Conservation (phyloP, 768 basidiomycete species). For the Heimioporus sp. region DNA sequence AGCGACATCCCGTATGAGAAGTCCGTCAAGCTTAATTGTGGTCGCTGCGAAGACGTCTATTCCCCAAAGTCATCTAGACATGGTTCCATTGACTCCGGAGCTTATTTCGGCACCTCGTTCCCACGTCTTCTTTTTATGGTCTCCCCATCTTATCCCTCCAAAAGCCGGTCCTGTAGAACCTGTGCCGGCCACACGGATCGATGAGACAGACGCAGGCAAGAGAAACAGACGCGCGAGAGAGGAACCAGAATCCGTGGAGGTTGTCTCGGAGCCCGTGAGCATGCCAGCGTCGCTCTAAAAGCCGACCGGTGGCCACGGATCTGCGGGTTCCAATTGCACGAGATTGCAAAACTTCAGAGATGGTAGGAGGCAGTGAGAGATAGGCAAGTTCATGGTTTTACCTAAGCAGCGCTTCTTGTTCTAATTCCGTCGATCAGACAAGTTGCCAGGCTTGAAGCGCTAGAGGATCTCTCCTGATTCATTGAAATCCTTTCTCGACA, state of each 20-base stretch:
- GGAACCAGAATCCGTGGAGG: conserved; percentile 47
- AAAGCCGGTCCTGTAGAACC: conserved; percentile 59
- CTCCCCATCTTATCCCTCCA: conserved; percentile 82
- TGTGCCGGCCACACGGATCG: conserved; percentile 22
- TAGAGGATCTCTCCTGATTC: conserved; percentile 36
- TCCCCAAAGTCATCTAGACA: conserved; percentile 96
- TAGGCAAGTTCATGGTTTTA: conserved; percentile 42
- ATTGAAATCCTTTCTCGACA: not conserved
- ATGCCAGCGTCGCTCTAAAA: conserved; percentile 85
- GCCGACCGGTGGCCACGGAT: conserved; percentile 92
- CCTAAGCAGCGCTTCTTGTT: not conserved
- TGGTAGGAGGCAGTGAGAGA: conserved; percentile 97
- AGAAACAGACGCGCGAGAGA: conserved; percentile 54
- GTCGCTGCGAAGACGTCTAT: conserved; percentile 97
- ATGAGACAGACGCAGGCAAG: conserved; percentile 32
- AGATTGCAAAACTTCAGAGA: conserved; percentile 87
- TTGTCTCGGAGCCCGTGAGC: conserved; percentile 64
- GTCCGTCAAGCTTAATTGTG: conserved; percentile 98
- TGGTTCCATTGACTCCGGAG: conserved; percentile 96
- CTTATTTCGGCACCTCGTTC: conserved; percentile 98
- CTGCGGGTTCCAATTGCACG: conserved; percentile 96
- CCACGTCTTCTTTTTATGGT: conserved; percentile 97
- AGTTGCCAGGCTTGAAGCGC: conserved; percentile 47
- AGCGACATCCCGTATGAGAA: conserved; percentile 98
- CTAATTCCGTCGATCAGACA: conserved; percentile 34